Evolutionary conservation across 768 basidiomycete species (phyloP).

Genomic region (Xerocomus brunneocitrinus): DNA sequence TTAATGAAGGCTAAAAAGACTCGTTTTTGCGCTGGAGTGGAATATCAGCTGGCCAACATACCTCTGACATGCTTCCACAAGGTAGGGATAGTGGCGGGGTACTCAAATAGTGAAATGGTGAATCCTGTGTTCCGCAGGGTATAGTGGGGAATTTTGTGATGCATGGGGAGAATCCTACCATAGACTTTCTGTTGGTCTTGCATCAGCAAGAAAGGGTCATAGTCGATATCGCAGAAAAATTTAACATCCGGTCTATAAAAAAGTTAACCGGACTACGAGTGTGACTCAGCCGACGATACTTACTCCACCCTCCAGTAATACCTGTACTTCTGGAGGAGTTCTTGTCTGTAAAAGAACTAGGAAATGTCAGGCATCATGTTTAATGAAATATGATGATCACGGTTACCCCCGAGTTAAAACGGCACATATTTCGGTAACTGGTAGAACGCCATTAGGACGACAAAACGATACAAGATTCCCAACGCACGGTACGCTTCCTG

Average conservation of each 20-base stretch:
- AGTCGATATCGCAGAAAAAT: slow-evolving; percentile 75
- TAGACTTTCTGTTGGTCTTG: slow-evolving; percentile 78
- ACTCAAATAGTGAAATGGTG: slow-evolving; percentile 76
- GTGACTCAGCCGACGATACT: slow-evolving; percentile 24
- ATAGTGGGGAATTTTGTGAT: slow-evolving; percentile 23
- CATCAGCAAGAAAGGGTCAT: slow-evolving; percentile 82
- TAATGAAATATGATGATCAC: neutral
- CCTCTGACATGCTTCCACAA: slow-evolving; percentile 75
- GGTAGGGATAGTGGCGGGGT: slow-evolving; percentile 73
- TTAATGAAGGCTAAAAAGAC: slow-evolving; percentile 58
- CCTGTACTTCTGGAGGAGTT: slow-evolving; percentile 66
- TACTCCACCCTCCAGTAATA: slow-evolving; percentile 93
- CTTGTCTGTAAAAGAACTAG: slow-evolving; percentile 82
- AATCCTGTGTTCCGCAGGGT: slow-evolving; percentile 46
- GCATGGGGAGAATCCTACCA: slow-evolving; percentile 37
- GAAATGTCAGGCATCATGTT: slow-evolving; percentile 1
- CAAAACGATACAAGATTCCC: neutral
- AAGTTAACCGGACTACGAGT: slow-evolving; percentile 6
- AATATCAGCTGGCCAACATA: slow-evolving; percentile 21
- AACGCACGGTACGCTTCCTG: slow-evolving; percentile 70
- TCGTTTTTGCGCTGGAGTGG: neutral
- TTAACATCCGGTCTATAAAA: slow-evolving; percentile 62
- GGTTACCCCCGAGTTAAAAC: slow-evolving; percentile 83
- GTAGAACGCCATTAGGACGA: slow-evolving; percentile 5
- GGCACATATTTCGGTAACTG: slow-evolving; percentile 93